These are phyloP conservation scores for Xylaria flabelliformis DNA, from an alignment of 495 filamentous ascomycete genomes.

Conservation along the genomic window DNA sequence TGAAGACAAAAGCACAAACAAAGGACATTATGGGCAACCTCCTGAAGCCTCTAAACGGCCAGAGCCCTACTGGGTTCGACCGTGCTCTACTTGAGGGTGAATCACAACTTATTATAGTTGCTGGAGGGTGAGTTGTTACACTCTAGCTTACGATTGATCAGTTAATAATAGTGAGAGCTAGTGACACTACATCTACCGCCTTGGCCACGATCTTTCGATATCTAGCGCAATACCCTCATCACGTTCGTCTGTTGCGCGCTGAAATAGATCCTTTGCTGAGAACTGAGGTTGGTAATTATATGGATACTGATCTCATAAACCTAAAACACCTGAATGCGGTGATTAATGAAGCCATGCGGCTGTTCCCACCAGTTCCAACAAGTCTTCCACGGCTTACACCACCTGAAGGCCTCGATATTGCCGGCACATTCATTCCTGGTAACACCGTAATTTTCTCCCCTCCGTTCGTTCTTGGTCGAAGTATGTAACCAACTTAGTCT, in stretches of 20 bases:
- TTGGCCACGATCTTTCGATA: conserved; percentile 46
- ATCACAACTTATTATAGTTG: conserved; percentile 41
- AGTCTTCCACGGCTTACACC: conserved; percentile 45
- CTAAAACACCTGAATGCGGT: conserved; percentile 39
- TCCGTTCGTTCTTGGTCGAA: conserved; percentile 32
- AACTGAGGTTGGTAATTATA: conserved; percentile 27
- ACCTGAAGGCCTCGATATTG: conserved; percentile 47
- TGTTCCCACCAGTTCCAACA: conserved; percentile 50
- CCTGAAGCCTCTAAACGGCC: conserved; percentile 28
- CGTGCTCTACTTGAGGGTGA: conserved; percentile 39
- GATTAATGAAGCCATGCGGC: conserved; percentile 56
- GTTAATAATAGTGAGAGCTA: conserved; percentile 18
- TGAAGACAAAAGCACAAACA: neutral
- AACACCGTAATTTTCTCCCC: conserved; percentile 32
- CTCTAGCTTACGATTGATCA: neutral
- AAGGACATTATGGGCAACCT: conserved; percentile 38
- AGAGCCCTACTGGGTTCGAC: conserved; percentile 29
- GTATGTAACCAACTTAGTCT: neutral
- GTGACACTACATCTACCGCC: conserved; percentile 48
- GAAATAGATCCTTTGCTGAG: conserved; percentile 37
- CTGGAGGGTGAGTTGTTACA: conserved; percentile 36
- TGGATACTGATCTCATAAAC: conserved; percentile 28
- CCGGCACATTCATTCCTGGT: conserved; percentile 49
- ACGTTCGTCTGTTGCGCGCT: conserved; percentile 37
- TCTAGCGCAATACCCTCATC: conserved; percentile 41